These are phyloP conservation scores for Pyrrhoderma lamaoense DNA, from an alignment of 1,284 basidiomycete species.

Conservation along the genomic window DNA sequence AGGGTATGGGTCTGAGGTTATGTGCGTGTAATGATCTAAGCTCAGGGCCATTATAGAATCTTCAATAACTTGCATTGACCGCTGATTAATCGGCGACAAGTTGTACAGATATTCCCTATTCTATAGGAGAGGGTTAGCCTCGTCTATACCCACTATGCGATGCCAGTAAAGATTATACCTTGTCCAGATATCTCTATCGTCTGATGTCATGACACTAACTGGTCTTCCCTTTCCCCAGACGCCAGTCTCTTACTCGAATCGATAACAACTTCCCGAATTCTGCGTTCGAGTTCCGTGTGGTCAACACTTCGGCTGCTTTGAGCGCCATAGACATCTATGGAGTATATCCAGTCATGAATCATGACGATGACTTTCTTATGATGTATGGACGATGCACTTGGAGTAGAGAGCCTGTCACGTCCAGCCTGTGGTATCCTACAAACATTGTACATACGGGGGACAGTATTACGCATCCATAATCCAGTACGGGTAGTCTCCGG, in stretches of 20 bases:
- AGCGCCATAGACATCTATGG: slow-evolving; percentile 58
- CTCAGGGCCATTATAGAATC: slow-evolving; percentile 73
- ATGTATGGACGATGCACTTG: slow-evolving; percentile 29
- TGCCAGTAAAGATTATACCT: slow-evolving; percentile 29
- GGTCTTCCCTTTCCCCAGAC: slow-evolving; percentile 45
- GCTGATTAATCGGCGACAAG: too few relatives aligned
- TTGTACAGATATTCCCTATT: too few relatives aligned
- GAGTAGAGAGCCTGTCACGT: slow-evolving; percentile 58
- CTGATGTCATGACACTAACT: slow-evolving; percentile 73
- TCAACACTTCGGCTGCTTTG: slow-evolving; percentile 28
- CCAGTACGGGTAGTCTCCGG: slow-evolving; percentile 49
- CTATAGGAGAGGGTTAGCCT: too few relatives aligned
- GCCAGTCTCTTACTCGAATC: slow-evolving; percentile 58
- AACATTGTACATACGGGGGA: slow-evolving; percentile 66
- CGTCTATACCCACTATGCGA: too few relatives aligned
- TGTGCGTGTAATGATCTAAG: slow-evolving; percentile 49
- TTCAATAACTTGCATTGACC: slow-evolving; percentile 51
- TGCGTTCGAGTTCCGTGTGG: slow-evolving; percentile 55
- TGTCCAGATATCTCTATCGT: slow-evolving; percentile 82
- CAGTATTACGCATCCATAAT: slow-evolving; percentile 55
- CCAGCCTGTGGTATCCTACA: slow-evolving; percentile 61
- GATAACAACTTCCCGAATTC: slow-evolving; percentile 57
- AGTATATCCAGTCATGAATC: slow-evolving; percentile 78
- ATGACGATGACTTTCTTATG: slow-evolving; percentile 59
- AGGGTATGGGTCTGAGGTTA: slow-evolving; percentile 27